Conservation (phyloP, 1,284 basidiomycete species). For the Kalmanozyma brasiliensis region DNA sequence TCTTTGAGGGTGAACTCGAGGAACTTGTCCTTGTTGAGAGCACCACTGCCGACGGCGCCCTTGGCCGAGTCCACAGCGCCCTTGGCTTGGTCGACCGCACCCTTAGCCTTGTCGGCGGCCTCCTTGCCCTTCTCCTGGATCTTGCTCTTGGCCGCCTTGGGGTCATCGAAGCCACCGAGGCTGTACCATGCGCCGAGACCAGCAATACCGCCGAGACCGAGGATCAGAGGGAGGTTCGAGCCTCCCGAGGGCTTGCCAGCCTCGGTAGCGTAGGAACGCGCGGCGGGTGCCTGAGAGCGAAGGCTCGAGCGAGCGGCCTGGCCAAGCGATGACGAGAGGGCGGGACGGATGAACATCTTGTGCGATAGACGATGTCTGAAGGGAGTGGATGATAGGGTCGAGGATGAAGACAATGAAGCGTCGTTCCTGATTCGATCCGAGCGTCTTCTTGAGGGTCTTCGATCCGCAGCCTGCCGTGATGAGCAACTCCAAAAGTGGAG, state of each 20-base stretch:
- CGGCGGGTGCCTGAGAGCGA: conserved; percentile 43
- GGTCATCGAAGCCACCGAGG: conserved; percentile 60
- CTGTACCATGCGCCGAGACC: conserved; percentile 64
- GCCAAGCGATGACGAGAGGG: conserved; percentile 42
- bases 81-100: too few relatives aligned
- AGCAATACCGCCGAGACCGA: conserved; percentile 62
- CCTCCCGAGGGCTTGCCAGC: conserved; percentile 46
- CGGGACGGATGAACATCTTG: conserved; percentile 51
- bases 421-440: too few relatives aligned
- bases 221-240: conserved; percentile 58
- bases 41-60: conserved; percentile 28
- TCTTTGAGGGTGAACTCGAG: conserved; percentile 83
- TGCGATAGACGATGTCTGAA: neutral
- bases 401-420: too few relatives aligned
- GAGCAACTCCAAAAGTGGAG: too few relatives aligned
- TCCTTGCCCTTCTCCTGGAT: conserved; percentile 46
- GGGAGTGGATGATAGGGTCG: neutral
- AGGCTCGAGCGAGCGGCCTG: conserved; percentile 46
- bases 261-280: conserved; percentile 44
- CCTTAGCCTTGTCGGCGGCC: conserved; percentile 40
- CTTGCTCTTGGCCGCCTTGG: conserved; percentile 50
- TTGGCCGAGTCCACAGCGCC: conserved; percentile 36
- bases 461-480: too few relatives aligned
- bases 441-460: too few relatives aligned
- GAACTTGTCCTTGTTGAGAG: conserved; percentile 74